Conservation (phyloP, 2,329 filamentous ascomycete genomes). For the Claviceps humidiphila region DNA sequence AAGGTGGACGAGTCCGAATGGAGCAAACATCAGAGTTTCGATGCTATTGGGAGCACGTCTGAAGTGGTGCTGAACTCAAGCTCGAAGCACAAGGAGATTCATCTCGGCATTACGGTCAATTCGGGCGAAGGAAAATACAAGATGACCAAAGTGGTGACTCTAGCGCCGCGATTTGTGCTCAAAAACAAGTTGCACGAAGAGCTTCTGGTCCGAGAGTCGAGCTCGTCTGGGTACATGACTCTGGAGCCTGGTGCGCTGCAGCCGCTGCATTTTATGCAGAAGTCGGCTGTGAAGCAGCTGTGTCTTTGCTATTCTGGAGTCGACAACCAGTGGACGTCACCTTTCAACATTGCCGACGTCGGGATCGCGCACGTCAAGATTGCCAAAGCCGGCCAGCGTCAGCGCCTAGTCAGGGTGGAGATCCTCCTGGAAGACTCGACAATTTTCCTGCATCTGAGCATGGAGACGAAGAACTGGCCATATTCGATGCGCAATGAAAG, state of each 20-base stretch:
- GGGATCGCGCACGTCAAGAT: constrained; percentile 90
- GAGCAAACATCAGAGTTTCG: constrained; percentile 97
- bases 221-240: constrained; percentile 72
- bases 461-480: constrained; percentile 92
- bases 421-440: constrained; percentile 87
- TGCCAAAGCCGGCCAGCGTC: constrained; percentile 77
- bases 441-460: constrained; percentile 79
- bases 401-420: constrained; percentile 77
- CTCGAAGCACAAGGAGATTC: constrained; percentile 64
- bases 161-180: constrained; percentile 83
- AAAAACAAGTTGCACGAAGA: constrained; percentile 88
- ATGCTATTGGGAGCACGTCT: constrained; percentile 86
- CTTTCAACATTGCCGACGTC: constrained; percentile 92
- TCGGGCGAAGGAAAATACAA: constrained; percentile 97
- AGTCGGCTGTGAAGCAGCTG: constrained; percentile 71
- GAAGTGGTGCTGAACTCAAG: constrained; percentile 72
- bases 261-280: constrained; percentile 80
- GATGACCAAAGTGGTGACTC: constrained; percentile 85
- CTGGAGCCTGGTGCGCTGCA: constrained; percentile 67
- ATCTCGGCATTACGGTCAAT: constrained; percentile 77
- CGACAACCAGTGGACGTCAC: constrained; percentile 95
- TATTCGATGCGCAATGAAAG: constrained; percentile 99
- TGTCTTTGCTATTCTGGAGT: constrained; percentile 87
- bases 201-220: constrained; percentile 80
- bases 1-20: constrained; percentile 83